phyloP scores from a whole-genome alignment of 2,329 filamentous ascomycete species.

The Beauveria sp. region DNA sequence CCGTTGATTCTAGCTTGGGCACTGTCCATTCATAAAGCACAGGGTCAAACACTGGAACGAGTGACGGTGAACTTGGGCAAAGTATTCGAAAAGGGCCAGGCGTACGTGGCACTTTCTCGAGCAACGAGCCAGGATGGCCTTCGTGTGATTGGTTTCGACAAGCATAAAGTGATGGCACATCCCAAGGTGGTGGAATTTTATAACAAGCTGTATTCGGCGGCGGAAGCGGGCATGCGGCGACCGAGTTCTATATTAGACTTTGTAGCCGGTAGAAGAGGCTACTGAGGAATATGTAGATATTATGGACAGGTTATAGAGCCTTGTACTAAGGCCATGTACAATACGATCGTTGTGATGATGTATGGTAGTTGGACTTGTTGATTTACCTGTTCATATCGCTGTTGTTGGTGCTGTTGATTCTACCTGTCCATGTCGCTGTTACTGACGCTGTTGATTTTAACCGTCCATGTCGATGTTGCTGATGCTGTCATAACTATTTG shows the following conservation, averaged over 20 bases:
- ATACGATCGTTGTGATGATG: no score
- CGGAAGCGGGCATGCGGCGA: slow-evolving; percentile 36
- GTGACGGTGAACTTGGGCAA: slow-evolving; percentile 90
- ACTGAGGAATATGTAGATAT: background rate
- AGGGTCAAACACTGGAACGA: slow-evolving; percentile 86
- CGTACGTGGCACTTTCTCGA: slow-evolving; percentile 91
- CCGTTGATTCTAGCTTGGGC: slow-evolving; percentile 96
- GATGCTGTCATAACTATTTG: no score
- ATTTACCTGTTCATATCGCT: no score
- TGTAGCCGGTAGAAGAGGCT: slow-evolving; percentile 26
- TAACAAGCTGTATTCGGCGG: slow-evolving; percentile 67
- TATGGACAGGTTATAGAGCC: background rate
- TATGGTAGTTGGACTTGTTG: no score
- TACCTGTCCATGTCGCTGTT: no score
- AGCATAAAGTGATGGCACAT: slow-evolving; percentile 89
- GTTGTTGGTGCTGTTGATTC: no score
- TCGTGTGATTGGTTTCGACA: slow-evolving; percentile 83
- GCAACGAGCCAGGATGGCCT: slow-evolving; percentile 81
- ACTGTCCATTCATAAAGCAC: slow-evolving; percentile 94
- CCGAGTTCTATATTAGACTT: slow-evolving; percentile 32
- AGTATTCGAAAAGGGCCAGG: slow-evolving; percentile 95
- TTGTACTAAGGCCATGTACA: background rate
- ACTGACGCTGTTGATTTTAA: no score
- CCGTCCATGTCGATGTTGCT: no score
- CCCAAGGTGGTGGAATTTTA: slow-evolving; percentile 82